Conservation (phyloP, 768 basidiomycete genomes). For the Lyophyllum semitale region DNA sequence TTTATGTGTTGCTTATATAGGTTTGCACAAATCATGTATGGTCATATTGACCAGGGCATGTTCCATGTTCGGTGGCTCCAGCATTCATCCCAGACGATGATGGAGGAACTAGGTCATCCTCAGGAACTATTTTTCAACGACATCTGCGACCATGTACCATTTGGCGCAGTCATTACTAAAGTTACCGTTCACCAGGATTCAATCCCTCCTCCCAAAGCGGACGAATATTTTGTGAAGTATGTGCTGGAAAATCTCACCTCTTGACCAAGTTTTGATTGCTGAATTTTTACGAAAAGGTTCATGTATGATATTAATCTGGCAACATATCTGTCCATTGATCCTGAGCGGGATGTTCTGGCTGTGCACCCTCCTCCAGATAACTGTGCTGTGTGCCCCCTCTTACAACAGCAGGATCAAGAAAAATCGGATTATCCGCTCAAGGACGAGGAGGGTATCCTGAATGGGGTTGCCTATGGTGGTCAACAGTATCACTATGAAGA, state of each 20-base stretch:
- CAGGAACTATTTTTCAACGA: conserved; percentile 68
- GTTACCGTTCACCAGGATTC: conserved; percentile 41
- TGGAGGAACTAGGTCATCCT: conserved; percentile 59
- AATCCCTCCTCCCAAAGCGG: conserved; percentile 24
- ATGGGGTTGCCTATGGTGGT: conserved; percentile 49
- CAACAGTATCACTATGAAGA: conserved; percentile 61
- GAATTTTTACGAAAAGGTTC: conserved; percentile 40
- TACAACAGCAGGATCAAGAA: conserved; percentile 33
- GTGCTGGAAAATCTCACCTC: no score
- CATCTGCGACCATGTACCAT: conserved; percentile 46
- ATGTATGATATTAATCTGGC: conserved; percentile 47
- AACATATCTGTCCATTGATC: conserved; percentile 46
- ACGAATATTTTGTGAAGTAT: conserved; percentile 63
- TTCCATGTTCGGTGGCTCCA: conserved; percentile 78
- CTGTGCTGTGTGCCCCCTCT: conserved; percentile 50
- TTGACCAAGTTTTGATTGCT: no score
- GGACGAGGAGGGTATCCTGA: conserved; percentile 23
- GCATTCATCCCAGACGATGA: conserved; percentile 63
- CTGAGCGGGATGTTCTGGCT: conserved; percentile 23
- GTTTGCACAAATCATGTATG: conserved; percentile 67
- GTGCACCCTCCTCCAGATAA: conserved; percentile 45
- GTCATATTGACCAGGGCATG: conserved; percentile 40
- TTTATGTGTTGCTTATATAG: conserved; percentile 40
- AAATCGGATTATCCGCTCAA: conserved; percentile 29
- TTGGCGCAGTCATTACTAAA: conserved; percentile 48